phyloP scores from a whole-genome alignment of 306 rosid species.

The Vicia villosa region DNA sequence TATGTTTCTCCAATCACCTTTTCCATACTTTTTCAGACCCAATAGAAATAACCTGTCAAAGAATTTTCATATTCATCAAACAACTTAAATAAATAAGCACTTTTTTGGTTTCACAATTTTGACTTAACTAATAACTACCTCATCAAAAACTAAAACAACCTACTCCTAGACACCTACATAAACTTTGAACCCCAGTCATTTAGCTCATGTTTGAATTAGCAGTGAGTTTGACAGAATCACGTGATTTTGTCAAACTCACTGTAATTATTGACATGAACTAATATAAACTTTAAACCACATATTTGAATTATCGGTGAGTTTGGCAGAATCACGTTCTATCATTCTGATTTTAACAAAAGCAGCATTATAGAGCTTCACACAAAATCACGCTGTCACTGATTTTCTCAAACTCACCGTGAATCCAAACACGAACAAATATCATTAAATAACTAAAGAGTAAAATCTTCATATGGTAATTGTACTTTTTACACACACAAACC shows the following conservation, averaged over 20 bases:
- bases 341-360: not conserved
- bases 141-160: constrained; percentile 1
- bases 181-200: not conserved
- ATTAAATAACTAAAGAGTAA: no score
- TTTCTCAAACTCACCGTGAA: not conserved
- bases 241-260: no score
- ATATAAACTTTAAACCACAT: no score
- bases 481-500: not conserved
- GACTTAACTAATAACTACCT: constrained; percentile 20
- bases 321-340: not conserved
- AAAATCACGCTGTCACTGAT: not conserved
- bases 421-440: no score
- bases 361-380: not conserved
- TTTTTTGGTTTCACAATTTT: not conserved
- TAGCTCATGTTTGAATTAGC: not conserved
- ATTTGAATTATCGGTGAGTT: not conserved
- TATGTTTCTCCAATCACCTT: constrained; percentile 97
- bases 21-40: constrained; percentile 86
- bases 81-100: constrained; percentile 3
- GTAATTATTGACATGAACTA: no score
- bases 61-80: constrained; percentile 30
- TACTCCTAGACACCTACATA: constrained; percentile 5
- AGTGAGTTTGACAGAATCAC: not conserved
- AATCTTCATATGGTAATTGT: not conserved
- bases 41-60: constrained; percentile 68